Evolutionary conservation across 2,329 filamentous ascomycete species (phyloP), one percentile per base, ranked within the genome.

Genomic region (Podosphaera aphanis): DNA sequence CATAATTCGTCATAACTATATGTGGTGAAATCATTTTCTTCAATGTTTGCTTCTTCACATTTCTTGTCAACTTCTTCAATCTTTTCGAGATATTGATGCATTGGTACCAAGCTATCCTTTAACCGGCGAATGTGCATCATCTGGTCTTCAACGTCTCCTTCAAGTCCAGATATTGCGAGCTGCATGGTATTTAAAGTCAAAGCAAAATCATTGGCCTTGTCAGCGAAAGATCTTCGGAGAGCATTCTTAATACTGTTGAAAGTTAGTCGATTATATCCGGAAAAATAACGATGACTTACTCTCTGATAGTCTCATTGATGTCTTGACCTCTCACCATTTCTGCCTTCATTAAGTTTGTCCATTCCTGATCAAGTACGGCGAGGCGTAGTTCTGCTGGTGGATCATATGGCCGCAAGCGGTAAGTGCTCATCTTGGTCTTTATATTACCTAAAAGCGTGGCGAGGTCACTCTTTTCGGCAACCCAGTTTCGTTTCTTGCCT

Each of bases 21-120:
- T 7, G 88, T 95, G n/a, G 90, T 98, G 62, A 90, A 95, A 65
- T 98, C 90, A 62, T 98, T 98, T 58, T 98, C 90, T 62, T 98
- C 90, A 51, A 98, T 94, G 60, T 98, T 95, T 50, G 90, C 90
- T 65, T 95, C 88, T 49, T 79, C 73, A 60, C 90, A 98, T 63
- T 93, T 84, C 51, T 76, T 74, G 57, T 94, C 86, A 42, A 95
- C 72, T 10, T 74, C 75, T 13, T 77, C 82, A 58, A 98, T 94
- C 51, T 84, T 82, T 51, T 83, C 77, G 36, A 98, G 71, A 59
- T 92, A 98, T 49, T 82, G 74, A 55, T 94, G 85, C n/a, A 98
- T 70, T 2, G 88, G 88, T 7, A 83, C 73, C 11, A 98, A 67
- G 56, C 83, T 94, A 52, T 83, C 77, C 55, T 83, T 84, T 35